Evolutionary conservation across 176 grass and related monocot genomes (phyloP), one percentile per base, ranked within the genome.

Genomic region (Juncus effusus): DNA sequence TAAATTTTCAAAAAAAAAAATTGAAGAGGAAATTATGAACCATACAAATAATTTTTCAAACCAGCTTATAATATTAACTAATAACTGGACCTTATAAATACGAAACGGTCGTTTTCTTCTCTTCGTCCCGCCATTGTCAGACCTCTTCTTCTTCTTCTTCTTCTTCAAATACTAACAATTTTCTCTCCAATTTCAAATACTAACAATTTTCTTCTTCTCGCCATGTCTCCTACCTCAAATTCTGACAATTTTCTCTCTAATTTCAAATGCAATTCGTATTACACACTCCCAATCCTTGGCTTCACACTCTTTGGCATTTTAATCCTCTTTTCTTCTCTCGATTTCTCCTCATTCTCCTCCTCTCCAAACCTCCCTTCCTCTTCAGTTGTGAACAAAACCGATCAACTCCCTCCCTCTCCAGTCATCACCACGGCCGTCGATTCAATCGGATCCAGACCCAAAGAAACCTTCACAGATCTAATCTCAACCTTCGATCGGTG

Each of bases 401-500:
- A 40, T 4, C 36, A 6, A 5, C 1, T 69, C 13, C 16, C 61
- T 10, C 14, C 44, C 3, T 11, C 55, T 36, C 38, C 19, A 6
- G 36, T 35, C 15, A 40, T 76, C 16, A 6, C 19, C 38, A 74
- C 73, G 38, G 67, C 56, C 35, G 41, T 67, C 14, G 74, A 69
- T 39, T 59, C 78, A 14, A 13, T 73, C 7, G 74, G 41, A 8
- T 62, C 66, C 7, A 62, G 80, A 7, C 67, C 60, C 0, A 83
- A 62, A 16, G 45, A 68, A 16, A 3, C 60, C 1, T 83, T 87
- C 62, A 70, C 64, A 11, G 54, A 75, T 61, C 75, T 87, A 11
- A 62, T 40, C 4, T 35, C 64, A 3, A 73, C 65, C n/a, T 83
- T 76, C 58, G 65, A 19, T 11, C 75, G 56, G 36, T 87, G 84